A percentile compares a stretch with the other conserved stretches of the same genome.
Evolutionary conservation across 1,284 basidiomycete genomes (phyloP).

Genomic region (Amylostereum chailletii): DNA sequence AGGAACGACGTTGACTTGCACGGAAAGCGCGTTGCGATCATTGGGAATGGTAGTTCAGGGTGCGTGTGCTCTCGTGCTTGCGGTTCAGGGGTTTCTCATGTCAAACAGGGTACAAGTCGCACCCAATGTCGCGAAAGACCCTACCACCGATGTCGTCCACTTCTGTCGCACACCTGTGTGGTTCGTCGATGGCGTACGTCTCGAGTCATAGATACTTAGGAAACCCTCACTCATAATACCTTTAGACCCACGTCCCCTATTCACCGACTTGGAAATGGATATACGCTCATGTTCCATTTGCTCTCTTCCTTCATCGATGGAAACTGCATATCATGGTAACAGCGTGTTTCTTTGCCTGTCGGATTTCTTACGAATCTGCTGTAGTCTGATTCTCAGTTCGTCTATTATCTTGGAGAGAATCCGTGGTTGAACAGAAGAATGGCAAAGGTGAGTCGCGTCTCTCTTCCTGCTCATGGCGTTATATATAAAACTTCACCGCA

Average conservation of each 20-base stretch:
- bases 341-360: too few species aligned
- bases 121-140: constrained; percentile 32
- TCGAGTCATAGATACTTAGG: too few species aligned
- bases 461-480: too few species aligned
- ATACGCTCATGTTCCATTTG: neutral
- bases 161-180: constrained; percentile 39
- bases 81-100: neutral
- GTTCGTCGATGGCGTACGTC: constrained; percentile 23
- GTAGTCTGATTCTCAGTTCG: too few species aligned
- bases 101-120: constrained; percentile 32
- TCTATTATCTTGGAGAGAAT: too few species aligned
- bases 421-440: too few species aligned
- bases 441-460: too few species aligned
- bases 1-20: constrained; percentile 22
- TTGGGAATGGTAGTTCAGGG: constrained; percentile 31
- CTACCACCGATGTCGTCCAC: constrained; percentile 29
- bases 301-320: neutral
- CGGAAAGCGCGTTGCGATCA: constrained; percentile 28
- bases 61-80: constrained; percentile 4
- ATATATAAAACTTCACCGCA: too few species aligned
- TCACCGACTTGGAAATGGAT: constrained; percentile 24
- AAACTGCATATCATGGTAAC: too few species aligned
- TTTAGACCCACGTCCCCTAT: constrained; percentile 19
- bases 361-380: too few species aligned
- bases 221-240: too few species aligned